Percentiles rank a stretch among this genome's conserved stretches.
These are phyloP conservation scores for Tylopilus sp. DNA, from an alignment of 768 basidiomycete species.

Conservation along the genomic window DNA sequence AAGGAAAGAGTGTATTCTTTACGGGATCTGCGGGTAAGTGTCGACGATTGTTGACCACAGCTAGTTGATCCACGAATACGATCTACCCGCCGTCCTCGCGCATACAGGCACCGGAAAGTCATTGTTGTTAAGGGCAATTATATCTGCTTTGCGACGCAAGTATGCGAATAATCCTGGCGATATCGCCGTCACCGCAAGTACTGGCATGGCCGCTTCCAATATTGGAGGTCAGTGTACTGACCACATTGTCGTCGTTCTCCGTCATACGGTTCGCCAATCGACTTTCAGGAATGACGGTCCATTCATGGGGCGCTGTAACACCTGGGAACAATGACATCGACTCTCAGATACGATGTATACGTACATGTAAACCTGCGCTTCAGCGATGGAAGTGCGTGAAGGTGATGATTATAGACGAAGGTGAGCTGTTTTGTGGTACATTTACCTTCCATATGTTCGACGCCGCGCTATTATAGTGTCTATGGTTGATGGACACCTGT, in stretches of 20 bases:
- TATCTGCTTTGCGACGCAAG: conserved; percentile 43
- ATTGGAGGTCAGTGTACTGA: conserved; percentile 37
- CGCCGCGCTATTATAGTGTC: conserved; percentile 42
- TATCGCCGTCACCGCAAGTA: conserved; percentile 46
- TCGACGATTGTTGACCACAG: neutral
- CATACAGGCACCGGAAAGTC: conserved; percentile 62
- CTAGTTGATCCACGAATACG: neutral
- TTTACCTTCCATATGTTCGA: neutral
- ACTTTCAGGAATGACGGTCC: conserved; percentile 51
- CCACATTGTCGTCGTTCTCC: neutral
- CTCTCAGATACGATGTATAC: conserved; percentile 47
- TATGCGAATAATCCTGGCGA: conserved; percentile 27
- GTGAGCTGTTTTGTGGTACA: conserved; percentile 30
- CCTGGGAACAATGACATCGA: conserved; percentile 41
- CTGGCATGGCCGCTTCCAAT: conserved; percentile 46
- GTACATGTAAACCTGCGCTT: conserved; percentile 50
- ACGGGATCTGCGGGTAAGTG: conserved; percentile 63
- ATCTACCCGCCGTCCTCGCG: neutral
- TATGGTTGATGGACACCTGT: conserved; percentile 63
- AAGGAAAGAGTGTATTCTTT: conserved; percentile 61
- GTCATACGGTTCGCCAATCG: neutral
- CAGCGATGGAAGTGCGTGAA: conserved; percentile 56
- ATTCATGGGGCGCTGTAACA: conserved; percentile 60
- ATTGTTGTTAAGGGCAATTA: conserved; percentile 54
- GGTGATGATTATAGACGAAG: conserved; percentile 65